phyloP scores from a whole-genome alignment of 75 land plant species.

The Chamaecyparis obtusa region DNA sequence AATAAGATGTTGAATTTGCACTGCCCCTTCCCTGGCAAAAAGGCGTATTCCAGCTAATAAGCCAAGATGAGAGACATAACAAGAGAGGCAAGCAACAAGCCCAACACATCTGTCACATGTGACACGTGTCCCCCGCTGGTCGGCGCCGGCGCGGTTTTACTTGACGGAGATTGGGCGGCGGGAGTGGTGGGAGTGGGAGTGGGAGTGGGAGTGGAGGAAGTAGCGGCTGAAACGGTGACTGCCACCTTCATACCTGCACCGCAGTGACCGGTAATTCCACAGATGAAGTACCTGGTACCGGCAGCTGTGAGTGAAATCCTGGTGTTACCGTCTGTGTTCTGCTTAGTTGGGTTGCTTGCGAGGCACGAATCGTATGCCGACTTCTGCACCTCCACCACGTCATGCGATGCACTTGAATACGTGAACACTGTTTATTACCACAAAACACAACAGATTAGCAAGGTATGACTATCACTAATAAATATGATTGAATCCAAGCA shows the following conservation, averaged over 20 bases:
- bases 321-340: no score
- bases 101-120: not conserved
- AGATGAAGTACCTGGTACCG: no score
- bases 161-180: slow-evolving; percentile 5
- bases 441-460: no score
- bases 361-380: no score
- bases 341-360: no score
- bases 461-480: no score
- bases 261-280: not conserved
- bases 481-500: no score
- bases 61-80: not conserved
- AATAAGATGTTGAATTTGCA: not conserved
- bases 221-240: not conserved
- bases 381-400: no score
- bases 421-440: no score
- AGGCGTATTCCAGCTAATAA: not conserved
- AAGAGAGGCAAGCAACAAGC: not conserved
- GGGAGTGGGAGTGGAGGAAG: no score
- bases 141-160: not conserved
- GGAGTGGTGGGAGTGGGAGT: not conserved
- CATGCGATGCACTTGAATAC: no score
- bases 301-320: no score
- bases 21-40: not conserved
- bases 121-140: not conserved
- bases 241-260: not conserved